Percentiles rank a stretch among this genome's conserved stretches.
phyloP scores from a whole-genome alignment of 2,329 filamentous ascomycete genomes.

The Ophiostoma novo-ulmi region DNA sequence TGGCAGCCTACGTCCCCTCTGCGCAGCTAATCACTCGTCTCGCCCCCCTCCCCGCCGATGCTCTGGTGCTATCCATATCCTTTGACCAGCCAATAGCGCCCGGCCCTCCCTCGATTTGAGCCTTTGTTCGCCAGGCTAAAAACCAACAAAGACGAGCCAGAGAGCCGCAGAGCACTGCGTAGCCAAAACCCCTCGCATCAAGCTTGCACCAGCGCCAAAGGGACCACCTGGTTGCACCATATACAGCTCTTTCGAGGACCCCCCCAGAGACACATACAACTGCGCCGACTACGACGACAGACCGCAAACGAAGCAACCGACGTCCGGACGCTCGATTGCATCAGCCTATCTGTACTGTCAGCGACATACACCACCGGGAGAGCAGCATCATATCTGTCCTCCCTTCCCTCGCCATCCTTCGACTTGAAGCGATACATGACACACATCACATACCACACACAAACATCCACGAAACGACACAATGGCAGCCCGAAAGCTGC shows the following conservation, averaged over 20 bases:
- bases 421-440: neutral
- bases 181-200: neutral
- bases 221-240: neutral
- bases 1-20: neutral
- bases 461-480: conserved; percentile 31
- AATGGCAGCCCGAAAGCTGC: conserved; percentile 94
- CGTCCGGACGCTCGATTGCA: neutral
- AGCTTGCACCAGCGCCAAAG: neutral
- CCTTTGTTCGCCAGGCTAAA: conserved; percentile 10
- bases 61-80: neutral
- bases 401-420: neutral
- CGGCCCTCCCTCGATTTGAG: conserved; percentile 6
- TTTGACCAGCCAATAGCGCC: conserved; percentile 11
- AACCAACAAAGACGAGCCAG: neutral
- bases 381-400: neutral
- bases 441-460: neutral
- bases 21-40: neutral
- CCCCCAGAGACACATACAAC: neutral
- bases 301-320: neutral
- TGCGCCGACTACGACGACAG: neutral
- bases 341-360: neutral
- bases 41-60: conserved; percentile 7
- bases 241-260: neutral
- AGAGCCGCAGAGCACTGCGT: neutral
- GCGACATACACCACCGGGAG: neutral